Conservation (phyloP, 108 stramenopile genomes). For the Cyclotella sp. region DNA sequence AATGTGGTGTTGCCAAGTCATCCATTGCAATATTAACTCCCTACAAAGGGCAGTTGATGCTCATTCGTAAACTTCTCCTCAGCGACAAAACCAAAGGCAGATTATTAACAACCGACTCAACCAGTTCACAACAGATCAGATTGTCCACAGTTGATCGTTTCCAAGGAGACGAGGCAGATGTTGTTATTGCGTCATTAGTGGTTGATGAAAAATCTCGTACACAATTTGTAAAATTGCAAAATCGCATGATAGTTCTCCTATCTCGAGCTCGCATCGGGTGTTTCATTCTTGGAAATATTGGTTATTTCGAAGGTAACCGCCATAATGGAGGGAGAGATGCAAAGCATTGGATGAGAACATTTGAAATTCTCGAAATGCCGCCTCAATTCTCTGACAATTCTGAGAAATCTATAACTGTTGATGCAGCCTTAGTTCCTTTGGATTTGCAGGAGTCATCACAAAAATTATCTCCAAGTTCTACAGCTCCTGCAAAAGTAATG, state of each 20-base stretch:
- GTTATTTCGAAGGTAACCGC: slow-evolving; percentile 36
- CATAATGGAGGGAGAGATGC: slow-evolving; percentile 10
- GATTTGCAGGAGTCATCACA: not conserved
- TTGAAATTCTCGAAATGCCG: slow-evolving; percentile 33
- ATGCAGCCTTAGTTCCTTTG: not conserved
- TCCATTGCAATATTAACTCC: slow-evolving; percentile 58
- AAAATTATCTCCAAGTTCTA: not conserved
- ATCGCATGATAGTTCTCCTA: slow-evolving; percentile 54
- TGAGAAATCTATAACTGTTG: slow-evolving; percentile 7
- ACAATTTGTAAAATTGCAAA: slow-evolving; percentile 43
- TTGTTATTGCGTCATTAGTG: slow-evolving; percentile 51
- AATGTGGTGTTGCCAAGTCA: slow-evolving; percentile 42
- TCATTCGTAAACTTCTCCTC: slow-evolving; percentile 38
- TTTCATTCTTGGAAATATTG: slow-evolving; percentile 48
- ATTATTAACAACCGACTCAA: slow-evolving; percentile 29
- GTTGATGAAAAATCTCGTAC: slow-evolving; percentile 53
- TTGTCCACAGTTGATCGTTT: slow-evolving; percentile 57
- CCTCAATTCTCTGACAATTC: slow-evolving; percentile 22
- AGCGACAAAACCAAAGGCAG: slow-evolving; percentile 11
- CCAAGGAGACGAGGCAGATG: slow-evolving; percentile 60
- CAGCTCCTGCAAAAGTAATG: not conserved
- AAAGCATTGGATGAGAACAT: slow-evolving; percentile 44
- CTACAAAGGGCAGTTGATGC: slow-evolving; percentile 55
- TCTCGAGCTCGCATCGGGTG: slow-evolving; percentile 51
- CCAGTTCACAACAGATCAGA: slow-evolving; percentile 16